A percentile compares a stretch with the other conserved stretches of the same genome.
phyloP scores from a whole-genome alignment of 2,329 filamentous ascomycete species.

The Phoma sp. region DNA sequence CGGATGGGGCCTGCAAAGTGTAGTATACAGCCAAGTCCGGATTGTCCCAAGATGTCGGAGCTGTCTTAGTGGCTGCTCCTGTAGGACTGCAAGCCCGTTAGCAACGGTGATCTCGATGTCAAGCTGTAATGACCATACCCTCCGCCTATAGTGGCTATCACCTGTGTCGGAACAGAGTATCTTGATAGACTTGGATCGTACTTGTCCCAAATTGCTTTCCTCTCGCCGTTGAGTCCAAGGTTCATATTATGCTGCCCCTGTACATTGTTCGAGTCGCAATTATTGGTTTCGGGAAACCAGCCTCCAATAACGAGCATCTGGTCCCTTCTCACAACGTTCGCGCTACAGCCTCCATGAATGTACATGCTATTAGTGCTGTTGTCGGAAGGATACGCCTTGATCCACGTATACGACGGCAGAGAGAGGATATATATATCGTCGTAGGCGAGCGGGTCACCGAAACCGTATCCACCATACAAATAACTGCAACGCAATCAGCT shows the following conservation, averaged over 20 bases:
- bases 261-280: constrained; percentile 60
- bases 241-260: constrained; percentile 65
- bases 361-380: constrained; percentile 39
- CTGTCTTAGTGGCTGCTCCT: constrained; percentile 61
- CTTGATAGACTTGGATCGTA: constrained; percentile 58
- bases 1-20: constrained; percentile 55
- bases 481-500: constrained; percentile 53
- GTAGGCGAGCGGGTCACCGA: constrained; percentile 58
- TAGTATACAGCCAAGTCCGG: constrained; percentile 62
- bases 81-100: constrained; percentile 42
- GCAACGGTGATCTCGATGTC: constrained; percentile 18
- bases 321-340: constrained; percentile 61
- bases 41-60: constrained; percentile 59
- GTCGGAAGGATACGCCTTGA: constrained; percentile 58
- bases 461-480: constrained; percentile 64
- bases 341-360: constrained; percentile 62
- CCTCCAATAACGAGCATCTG: constrained; percentile 71
- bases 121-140: constrained; percentile 34
- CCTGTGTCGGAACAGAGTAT: constrained; percentile 61
- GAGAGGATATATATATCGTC: constrained; percentile 69
- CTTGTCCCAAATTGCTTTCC: constrained; percentile 58
- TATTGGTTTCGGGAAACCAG: constrained; percentile 53
- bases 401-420: constrained; percentile 69
- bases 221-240: constrained; percentile 57
- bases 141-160: constrained; percentile 56